Percentiles rank a stretch among this genome's conserved stretches.
phyloP scores from a whole-genome alignment of 148 eudicot species.

The Camellia granthamiana region DNA sequence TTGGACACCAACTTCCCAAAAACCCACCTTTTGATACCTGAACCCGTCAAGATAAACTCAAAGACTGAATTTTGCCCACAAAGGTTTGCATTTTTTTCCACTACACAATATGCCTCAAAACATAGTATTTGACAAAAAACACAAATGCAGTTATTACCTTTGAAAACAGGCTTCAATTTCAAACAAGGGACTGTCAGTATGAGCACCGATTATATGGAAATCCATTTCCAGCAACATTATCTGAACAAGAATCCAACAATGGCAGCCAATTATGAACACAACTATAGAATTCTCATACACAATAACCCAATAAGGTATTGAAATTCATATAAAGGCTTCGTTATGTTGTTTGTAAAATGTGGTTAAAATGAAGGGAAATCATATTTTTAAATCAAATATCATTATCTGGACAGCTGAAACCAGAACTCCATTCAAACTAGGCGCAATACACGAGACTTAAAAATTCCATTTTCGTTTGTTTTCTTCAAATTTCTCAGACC shows the following conservation, averaged over 20 bases:
- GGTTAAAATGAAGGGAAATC: neutral
- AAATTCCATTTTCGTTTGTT: too few relatives aligned
- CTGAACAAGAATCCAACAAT: constrained; percentile 32
- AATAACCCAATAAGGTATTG: neutral
- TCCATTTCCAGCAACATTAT: constrained; percentile 93
- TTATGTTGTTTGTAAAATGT: neutral
- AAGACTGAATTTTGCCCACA: too few relatives aligned
- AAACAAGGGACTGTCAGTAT: constrained; percentile 98
- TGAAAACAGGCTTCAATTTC: constrained; percentile 83
- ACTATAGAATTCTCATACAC: too few relatives aligned
- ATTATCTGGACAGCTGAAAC: neutral
- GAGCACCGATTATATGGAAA: constrained; percentile 88
- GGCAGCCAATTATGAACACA: neutral
- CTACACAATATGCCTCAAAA: neutral
- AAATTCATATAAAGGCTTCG: neutral
- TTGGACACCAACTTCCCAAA: constrained; percentile 89
- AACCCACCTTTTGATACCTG: constrained; percentile 89
- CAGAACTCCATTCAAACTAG: neutral
- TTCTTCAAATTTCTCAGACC: neutral
- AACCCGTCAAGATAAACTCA: constrained; percentile 1
- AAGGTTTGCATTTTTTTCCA: neutral
- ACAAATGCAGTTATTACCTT: constrained; percentile 47
- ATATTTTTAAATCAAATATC: neutral
- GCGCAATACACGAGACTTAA: neutral
- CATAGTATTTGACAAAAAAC: neutral